Percentiles rank a stretch among this genome's conserved stretches.
These are phyloP conservation scores for Curvularia sp. DNA, from an alignment of 2,329 filamentous ascomycete genomes.

Conservation along the genomic window DNA sequence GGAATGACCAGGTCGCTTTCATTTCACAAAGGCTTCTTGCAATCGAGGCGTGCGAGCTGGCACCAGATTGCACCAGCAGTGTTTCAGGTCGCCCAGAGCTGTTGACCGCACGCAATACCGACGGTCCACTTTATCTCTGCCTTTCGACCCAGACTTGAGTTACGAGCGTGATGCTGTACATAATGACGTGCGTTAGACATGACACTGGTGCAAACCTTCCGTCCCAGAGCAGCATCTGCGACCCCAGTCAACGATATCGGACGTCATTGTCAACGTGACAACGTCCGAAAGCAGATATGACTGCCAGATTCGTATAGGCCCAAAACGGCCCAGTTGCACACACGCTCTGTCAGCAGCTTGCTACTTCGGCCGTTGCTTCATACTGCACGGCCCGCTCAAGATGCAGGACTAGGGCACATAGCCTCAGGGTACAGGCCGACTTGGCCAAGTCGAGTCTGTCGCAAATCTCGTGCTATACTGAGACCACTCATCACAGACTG, in stretches of 20 bases:
- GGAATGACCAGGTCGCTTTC: constrained; percentile 4
- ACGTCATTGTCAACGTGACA: constrained; percentile 1
- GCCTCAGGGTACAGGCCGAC: constrained; percentile 9
- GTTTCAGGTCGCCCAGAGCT: constrained; percentile 18
- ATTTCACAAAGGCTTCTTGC: constrained; percentile 7
- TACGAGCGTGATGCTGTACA: constrained; percentile 7
- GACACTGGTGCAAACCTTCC: constrained; percentile 7
- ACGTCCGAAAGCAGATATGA: background rate
- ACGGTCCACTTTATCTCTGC: constrained; percentile 2
- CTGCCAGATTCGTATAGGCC: background rate
- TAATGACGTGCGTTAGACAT: constrained; percentile 18
- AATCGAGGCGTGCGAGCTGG: constrained; percentile 8
- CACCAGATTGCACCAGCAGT: constrained; percentile 12
- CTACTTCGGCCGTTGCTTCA: constrained; percentile 15
- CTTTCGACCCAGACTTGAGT: constrained; percentile 1
- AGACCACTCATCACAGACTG: background rate
- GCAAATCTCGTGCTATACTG: background rate
- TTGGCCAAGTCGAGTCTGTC: constrained; percentile 4
- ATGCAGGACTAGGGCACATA: constrained; percentile 2
- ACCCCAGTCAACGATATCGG: constrained; percentile 10
- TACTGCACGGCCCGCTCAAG: constrained; percentile 8
- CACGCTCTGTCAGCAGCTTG: constrained; percentile 8
- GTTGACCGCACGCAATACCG: constrained; percentile 3
- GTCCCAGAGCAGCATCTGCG: constrained; percentile 10
- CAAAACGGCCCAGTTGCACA: background rate